Evolutionary conservation across 805 yeast species (phyloP).

Genomic region (Kluyveromyces starmeri): DNA sequence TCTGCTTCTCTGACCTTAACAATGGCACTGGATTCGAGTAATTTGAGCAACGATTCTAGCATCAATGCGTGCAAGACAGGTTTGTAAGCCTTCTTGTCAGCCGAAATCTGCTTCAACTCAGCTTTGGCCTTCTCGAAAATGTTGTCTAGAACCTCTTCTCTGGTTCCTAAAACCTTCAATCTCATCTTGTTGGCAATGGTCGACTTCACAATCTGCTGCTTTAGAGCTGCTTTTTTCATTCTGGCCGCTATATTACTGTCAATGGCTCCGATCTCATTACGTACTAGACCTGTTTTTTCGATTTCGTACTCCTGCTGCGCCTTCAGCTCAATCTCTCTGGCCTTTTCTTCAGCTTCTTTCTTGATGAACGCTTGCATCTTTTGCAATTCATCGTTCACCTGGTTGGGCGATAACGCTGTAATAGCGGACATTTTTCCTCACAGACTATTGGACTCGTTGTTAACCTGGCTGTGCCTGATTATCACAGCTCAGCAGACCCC

Average conservation of each 20-base stretch:
- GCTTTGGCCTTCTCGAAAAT: constrained; percentile 63
- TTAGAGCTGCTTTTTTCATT: constrained; percentile 82
- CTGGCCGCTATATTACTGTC: constrained; percentile 73
- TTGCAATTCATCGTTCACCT: constrained; percentile 92
- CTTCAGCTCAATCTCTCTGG: constrained; percentile 88
- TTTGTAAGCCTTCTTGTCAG: constrained; percentile 56
- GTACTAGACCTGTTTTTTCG: constrained; percentile 90
- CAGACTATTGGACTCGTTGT: too few relatives aligned
- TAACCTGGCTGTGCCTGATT: too few relatives aligned
- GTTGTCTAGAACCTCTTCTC: constrained; percentile 68
- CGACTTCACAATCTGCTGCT: constrained; percentile 92
- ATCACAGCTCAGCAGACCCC: too few relatives aligned
- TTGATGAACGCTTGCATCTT: constrained; percentile 98
- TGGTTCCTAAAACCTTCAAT: constrained; percentile 77
- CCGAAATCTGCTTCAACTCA: constrained; percentile 46
- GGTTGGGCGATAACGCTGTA: constrained; percentile 28
- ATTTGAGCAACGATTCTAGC: constrained; percentile 62
- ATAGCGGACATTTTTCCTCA: constrained; percentile 31
- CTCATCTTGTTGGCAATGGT: constrained; percentile 94
- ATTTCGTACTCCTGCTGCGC: constrained; percentile 99
- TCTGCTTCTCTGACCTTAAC: constrained; percentile 45
- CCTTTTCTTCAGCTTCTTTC: constrained; percentile 98
- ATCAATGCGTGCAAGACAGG: constrained; percentile 67
- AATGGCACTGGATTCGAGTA: constrained; percentile 61
- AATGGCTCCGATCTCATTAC: constrained; percentile 83